phyloP scores from a whole-genome alignment of 140 eudicot species.

The Oenanthe javanica region DNA sequence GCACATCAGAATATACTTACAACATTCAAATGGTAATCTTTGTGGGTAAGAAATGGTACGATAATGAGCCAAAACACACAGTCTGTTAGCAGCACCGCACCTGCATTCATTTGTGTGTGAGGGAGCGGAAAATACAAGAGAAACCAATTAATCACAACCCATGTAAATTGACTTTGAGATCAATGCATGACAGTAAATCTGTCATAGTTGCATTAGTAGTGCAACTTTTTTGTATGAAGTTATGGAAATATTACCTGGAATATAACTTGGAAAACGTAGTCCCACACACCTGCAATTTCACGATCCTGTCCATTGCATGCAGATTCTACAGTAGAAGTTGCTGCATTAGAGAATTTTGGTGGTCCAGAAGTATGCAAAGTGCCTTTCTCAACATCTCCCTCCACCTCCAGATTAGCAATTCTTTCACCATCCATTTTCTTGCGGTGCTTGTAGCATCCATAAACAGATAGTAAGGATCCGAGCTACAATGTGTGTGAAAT shows the following conservation, averaged over 20 bases:
- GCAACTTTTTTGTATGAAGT: not conserved
- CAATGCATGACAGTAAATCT: no score
- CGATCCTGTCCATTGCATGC: slow-evolving; percentile 28
- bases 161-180: not conserved
- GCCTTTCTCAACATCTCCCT: slow-evolving; percentile 51
- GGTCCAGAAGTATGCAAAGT: slow-evolving; percentile 11
- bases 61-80: slow-evolving; percentile 86
- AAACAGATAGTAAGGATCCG: slow-evolving; percentile 68
- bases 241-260: slow-evolving; percentile 55
- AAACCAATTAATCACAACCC: not conserved
- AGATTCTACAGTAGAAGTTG: slow-evolving; percentile 18
- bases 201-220: not conserved
- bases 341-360: slow-evolving; percentile 16
- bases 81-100: slow-evolving; percentile 91
- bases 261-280: slow-evolving; percentile 68
- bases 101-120: slow-evolving; percentile 74
- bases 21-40: slow-evolving; percentile 67
- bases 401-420: slow-evolving; percentile 27
- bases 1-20: slow-evolving; percentile 42
- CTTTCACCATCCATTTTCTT: slow-evolving; percentile 44
- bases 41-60: slow-evolving; percentile 71
- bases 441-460: slow-evolving; percentile 62
- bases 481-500: slow-evolving; percentile 28
- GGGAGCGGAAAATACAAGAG: not conserved
- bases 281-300: slow-evolving; percentile 65